Base-by-base conservation (phyloP, 1,284 basidiomycete species). In the Boletus hoseneyae region DNA sequence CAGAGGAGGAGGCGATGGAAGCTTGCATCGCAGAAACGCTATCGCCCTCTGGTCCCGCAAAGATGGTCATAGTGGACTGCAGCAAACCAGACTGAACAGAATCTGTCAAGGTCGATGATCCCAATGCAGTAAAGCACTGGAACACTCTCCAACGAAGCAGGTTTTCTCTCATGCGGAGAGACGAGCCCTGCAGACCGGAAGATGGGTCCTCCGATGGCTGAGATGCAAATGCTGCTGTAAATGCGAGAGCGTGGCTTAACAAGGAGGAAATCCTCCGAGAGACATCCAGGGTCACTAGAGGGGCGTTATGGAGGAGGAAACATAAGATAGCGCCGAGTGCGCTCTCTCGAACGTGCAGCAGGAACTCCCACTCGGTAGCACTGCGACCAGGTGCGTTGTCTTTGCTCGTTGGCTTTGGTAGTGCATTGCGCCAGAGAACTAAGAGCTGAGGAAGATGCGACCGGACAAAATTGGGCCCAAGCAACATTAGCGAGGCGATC, bases 351-450 rank as follows among this genome's bases (percentile, higher is more conserved):
- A 99, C 90, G 55, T 93, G 87, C 6, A 99, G 73, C 8, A 99
- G 73, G 71, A 98, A 99, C 47, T 79, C 78, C 94, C 95, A 98
- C 62, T 98, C 97, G 0, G 79, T 73, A 18, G 82, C 73, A 30
- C 83, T 83, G 18, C 93, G 77, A 15, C 84, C 82, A 0, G 80
- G 69, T 1, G 75, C 70, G 0, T 79, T 75, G 60, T 97, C 96
- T 68, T 96, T 96, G 59, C 79, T 87, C 0, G 92, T 92, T 0
- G 93, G 89, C 69, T 98, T 98, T 1, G 96, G 93, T 0, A 99
- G 76, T 2, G 97, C 94, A 60, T 99, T 99, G 32, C 96, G 78
- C 97, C 97, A 99, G 2, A 99, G 79, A 0, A 96, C 90, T 23
- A 99, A 79, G 7, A 99, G 76, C 61, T 97, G 94, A 0, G 93